phyloP scores from a whole-genome alignment of 805 yeast genomes.

The Ogataea polymorpha region DNA sequence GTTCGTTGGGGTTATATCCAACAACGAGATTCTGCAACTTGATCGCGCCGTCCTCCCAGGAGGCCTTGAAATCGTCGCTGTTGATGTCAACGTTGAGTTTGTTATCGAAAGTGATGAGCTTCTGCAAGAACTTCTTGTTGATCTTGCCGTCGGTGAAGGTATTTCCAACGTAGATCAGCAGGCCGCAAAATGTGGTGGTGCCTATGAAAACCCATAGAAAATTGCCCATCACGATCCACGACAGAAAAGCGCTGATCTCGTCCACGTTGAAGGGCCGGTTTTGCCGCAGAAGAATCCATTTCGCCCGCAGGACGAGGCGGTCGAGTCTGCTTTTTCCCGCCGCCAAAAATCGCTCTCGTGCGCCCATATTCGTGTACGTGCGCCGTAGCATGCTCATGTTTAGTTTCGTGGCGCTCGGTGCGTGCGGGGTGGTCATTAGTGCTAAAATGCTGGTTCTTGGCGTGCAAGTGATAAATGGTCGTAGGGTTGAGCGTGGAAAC shows the following conservation, averaged over 20 bases:
- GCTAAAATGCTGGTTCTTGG: not conserved
- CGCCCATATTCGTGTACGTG: not conserved
- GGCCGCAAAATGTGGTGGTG: constrained; percentile 54
- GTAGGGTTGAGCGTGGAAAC: not conserved
- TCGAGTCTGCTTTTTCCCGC: constrained; percentile 14
- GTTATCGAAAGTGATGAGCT: constrained; percentile 33
- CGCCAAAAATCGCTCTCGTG: constrained; percentile 19
- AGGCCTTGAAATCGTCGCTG: constrained; percentile 38
- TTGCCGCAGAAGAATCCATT: constrained; percentile 49
- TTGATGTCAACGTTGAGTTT: constrained; percentile 27
- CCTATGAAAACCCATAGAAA: constrained; percentile 53
- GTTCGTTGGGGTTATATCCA: constrained; percentile 17
- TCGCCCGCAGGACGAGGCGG: constrained; percentile 22
- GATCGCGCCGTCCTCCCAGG: constrained; percentile 48
- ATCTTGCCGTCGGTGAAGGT: constrained; percentile 28
- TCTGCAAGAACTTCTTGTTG: constrained; percentile 26
- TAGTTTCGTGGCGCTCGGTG: not conserved
- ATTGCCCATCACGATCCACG: constrained; percentile 58
- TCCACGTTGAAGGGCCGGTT: constrained; percentile 47
- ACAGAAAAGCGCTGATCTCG: constrained; percentile 51
- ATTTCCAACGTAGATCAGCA: constrained; percentile 43
- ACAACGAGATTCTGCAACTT: constrained; percentile 41
- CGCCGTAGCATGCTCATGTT: not conserved
- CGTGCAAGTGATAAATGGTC: not conserved
- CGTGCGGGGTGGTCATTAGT: not conserved